Evolutionary conservation across 2,329 filamentous ascomycete species (phyloP).

Genomic region (Pseudogymnoascus sp.): DNA sequence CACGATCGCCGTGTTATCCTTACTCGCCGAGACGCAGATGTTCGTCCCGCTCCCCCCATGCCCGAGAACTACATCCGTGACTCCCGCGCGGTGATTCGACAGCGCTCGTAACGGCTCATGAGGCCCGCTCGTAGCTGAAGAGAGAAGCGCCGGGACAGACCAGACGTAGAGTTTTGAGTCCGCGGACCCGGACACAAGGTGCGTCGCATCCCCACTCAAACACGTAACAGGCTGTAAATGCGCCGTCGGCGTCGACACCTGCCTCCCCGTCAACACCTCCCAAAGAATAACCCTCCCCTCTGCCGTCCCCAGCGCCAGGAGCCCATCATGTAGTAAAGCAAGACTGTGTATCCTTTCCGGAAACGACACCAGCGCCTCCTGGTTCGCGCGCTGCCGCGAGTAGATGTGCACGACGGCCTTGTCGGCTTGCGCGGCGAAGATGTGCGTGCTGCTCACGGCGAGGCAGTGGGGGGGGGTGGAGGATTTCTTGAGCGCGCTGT

Average conservation of each 20-base stretch:
- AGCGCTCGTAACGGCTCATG: constrained; percentile 69
- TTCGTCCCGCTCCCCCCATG: constrained; percentile 65
- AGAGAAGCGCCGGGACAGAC: constrained; percentile 68
- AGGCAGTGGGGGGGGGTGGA: constrained; percentile 70
- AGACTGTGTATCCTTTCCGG: constrained; percentile 77
- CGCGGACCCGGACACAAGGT: constrained; percentile 68
- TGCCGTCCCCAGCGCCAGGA: constrained; percentile 72
- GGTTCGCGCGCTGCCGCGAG: constrained; percentile 69
- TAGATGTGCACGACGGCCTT: constrained; percentile 94
- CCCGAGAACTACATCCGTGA: constrained; percentile 55
- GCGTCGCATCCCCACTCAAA: constrained; percentile 61
- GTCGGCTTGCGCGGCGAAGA: constrained; percentile 85
- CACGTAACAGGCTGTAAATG: constrained; percentile 76
- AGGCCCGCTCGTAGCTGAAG: constrained; percentile 43
- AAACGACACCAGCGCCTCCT: constrained; percentile 83
- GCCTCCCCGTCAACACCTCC: constrained; percentile 78
- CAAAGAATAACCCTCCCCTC: constrained; percentile 82
- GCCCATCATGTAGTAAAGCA: constrained; percentile 56
- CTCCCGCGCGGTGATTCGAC: constrained; percentile 64
- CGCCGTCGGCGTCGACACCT: constrained; percentile 65
- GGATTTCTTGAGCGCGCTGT: constrained; percentile 83
- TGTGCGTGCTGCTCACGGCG: constrained; percentile 69
- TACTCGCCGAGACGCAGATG: constrained; percentile 74
- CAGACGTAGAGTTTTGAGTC: constrained; percentile 92
- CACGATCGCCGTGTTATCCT: constrained; percentile 79